Base-by-base conservation (phyloP, 495 filamentous ascomycete genomes). In the Tuber umbilicatum region DNA sequence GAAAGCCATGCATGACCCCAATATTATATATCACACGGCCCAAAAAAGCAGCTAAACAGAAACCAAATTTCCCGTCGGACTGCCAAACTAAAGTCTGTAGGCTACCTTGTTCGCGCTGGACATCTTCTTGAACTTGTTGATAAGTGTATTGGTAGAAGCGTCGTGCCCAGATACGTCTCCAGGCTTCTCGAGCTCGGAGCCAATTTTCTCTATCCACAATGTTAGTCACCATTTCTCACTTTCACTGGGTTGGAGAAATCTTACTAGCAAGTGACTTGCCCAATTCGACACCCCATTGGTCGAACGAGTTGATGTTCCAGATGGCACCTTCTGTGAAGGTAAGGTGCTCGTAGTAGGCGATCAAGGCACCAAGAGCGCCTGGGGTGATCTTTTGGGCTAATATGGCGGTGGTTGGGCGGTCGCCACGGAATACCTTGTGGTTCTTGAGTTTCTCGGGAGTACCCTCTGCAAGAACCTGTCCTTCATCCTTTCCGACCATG, bases 221-320 rank as follows among this genome's bases (percentile, higher is more conserved):
- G 41, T 40, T 70, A 31, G 70, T 41, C 12, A 67, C 55, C 23
- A 14, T 67, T 42, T 41, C 17, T 31, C 55, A 17, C 37, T 17
- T 38, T 31, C 7, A 68, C 60, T n/a, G 12, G 2, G 27, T 68
- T 38, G 17, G 41, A 55, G 81, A 75, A 77, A 42, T 75, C 79
- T 68, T 74, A 82, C 79, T 99, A 39, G 95, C 95, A 72, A 99
- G 86, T 64, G 91, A 90, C 89, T 99, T 99, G 86, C 95, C 95
- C 69, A 99, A 85, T 87, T 99, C 95, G 67, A 99, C 95, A 85
- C 95, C 95, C 95, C 95, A 98, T 85, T 99, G 95, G 86, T 99
- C 95, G 83, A 98, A 99, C 80, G 89, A 92, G 89, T 99, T 99
- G 87, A 99, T 97, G 85, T 98, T 96, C 95, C 95, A 99, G 79